Conservation (phyloP, 2,329 filamentous ascomycete genomes). For the Akanthomyces uredinophilus region DNA sequence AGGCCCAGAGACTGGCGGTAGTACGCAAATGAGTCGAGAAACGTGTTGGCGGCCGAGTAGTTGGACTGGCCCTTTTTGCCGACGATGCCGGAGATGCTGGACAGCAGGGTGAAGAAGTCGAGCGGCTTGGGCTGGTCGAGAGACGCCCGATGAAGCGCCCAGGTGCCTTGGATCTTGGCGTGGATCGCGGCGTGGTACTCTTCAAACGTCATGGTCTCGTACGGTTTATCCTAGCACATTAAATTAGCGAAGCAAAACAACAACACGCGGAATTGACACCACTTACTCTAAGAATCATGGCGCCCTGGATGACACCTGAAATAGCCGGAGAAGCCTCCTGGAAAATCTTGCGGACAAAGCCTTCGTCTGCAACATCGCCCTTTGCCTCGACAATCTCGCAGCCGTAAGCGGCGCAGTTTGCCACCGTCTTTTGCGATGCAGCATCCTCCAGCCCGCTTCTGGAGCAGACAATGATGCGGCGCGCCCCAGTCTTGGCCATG, state of each 20-base stretch:
- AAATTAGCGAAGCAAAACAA: neutral
- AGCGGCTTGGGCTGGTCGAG: constrained; percentile 14
- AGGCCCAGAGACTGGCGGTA: constrained; percentile 25
- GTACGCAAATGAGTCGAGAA: constrained; percentile 31
- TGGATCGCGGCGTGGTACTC: constrained; percentile 22
- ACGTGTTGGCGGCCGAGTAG: constrained; percentile 38
- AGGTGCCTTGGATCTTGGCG: constrained; percentile 29
- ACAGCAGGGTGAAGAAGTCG: constrained; percentile 32
- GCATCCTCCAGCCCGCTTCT: constrained; percentile 19
- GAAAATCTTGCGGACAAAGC: constrained; percentile 21
- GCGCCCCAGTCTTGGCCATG: constrained; percentile 24
- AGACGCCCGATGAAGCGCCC: constrained; percentile 26
- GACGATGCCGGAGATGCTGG: constrained; percentile 28
- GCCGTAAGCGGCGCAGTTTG: constrained; percentile 19
- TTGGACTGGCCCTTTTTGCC: constrained; percentile 31
- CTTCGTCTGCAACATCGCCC: constrained; percentile 23
- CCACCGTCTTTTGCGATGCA: constrained; percentile 16
- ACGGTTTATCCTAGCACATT: neutral
- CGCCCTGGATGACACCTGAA: constrained; percentile 31
- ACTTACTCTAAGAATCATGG: constrained; percentile 28
- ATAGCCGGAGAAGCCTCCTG: constrained; percentile 22
- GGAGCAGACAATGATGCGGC: constrained; percentile 24
- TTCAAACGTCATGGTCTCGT: constrained; percentile 27
- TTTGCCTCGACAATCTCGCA: constrained; percentile 21
- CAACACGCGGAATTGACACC: neutral